Evolutionary conservation across 306 rosid genomes (phyloP), one percentile per base, ranked within the genome.

Genomic region (Astragalus glycyphyllos): DNA sequence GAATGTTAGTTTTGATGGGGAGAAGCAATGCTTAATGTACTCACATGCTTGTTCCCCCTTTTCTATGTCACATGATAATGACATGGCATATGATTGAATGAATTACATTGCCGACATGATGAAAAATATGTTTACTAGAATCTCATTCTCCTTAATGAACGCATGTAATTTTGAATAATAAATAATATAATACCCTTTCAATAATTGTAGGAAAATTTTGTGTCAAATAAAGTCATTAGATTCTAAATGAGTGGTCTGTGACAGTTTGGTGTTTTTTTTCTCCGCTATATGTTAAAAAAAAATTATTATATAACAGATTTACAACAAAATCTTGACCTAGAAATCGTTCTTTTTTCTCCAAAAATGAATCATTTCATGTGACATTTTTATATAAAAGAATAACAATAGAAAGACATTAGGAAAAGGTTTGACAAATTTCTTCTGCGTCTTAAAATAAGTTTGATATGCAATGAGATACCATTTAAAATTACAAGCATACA

Each of bases 1-100:
- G 44, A n/a, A 57, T 38, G 41, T n/a, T 47, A 58, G 31, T 53
- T 49, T 29, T 23, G 46, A 2, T 35, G 42, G 17, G n/a, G n/a
- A n/a, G n/a, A n/a, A n/a, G n/a, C n/a, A n/a, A n/a, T n/a, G n/a
- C n/a, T n/a, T n/a, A n/a, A 32, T 59, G 34, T 12, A n/a, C n/a
- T 51, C 54, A 68, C 79, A 60, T 79, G 83, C 50, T 7, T 46
- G 64, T 62, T 15, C 20, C 58, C 56, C 45, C 2, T 53, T 54
- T 54, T 15, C 29, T 31, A 3, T 50, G 16, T 16, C 59, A 58
- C 29, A 3, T 50, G 72, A 68, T n/a, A n/a, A n/a, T n/a, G n/a
- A n/a, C n/a, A n/a, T n/a, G n/a, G n/a, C n/a, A n/a, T n/a, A 37
- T 55, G 83, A 79, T 75, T 79, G 80, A 64, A 56, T 45, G 32